Percentiles rank a stretch among this genome's conserved stretches.
Evolutionary conservation across 805 yeast species (phyloP).

Genomic region (Kazachstania taianensis): DNA sequence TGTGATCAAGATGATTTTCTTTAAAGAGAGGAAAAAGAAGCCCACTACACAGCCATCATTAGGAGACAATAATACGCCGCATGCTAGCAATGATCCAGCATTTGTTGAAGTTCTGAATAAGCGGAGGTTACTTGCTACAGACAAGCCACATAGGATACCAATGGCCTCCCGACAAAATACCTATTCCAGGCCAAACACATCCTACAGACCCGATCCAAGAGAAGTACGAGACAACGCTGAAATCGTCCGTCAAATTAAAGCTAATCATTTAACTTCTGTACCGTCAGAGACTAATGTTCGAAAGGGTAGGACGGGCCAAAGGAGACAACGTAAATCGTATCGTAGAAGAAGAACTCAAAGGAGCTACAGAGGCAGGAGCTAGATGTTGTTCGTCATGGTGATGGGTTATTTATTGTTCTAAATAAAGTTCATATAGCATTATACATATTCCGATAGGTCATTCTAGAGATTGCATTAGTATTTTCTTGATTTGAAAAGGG

Average conservation of each 20-base stretch:
- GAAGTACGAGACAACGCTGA: not conserved
- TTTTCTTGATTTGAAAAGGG: not conserved
- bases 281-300: not conserved
- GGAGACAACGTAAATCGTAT: not conserved
- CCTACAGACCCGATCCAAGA: not conserved
- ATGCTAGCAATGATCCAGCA: not conserved
- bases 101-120: not conserved
- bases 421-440: too few species aligned
- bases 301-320: not conserved
- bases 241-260: not conserved
- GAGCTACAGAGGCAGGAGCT: not conserved
- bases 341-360: not conserved
- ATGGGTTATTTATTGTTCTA: not conserved
- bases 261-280: not conserved
- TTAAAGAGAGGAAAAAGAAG: constrained; percentile 11
- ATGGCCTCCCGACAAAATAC: too few species aligned
- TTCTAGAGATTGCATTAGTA: too few species aligned
- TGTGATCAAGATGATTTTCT: constrained; percentile 43
- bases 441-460: not conserved
- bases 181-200: too few species aligned
- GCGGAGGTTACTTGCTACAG: not conserved
- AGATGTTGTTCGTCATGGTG: not conserved
- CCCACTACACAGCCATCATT: constrained; percentile 5
- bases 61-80: not conserved
- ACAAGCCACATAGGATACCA: too few species aligned